Base-by-base conservation (phyloP, 305 asterid species). In the Fraxinus greggii region DNA sequence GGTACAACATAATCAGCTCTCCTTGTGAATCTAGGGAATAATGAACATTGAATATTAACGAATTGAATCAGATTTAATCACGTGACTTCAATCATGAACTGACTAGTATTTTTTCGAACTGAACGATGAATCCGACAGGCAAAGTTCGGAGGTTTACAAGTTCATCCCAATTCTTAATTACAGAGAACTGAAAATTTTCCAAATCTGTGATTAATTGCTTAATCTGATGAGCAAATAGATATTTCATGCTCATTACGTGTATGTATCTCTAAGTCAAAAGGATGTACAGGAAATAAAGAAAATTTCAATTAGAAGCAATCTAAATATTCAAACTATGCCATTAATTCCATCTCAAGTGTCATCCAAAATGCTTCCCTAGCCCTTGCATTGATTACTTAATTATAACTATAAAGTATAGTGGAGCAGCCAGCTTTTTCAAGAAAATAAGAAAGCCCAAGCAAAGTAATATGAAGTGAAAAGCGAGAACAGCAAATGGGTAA, bases 321-420 rank as follows among this genome's bases (percentile, higher is more conserved):
- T 51, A 15, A 48, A 32, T n/a, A 72, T 81, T 45, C 82, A 45
- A 73, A 61, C 7, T 73, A 73, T 48, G 36, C 63, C 26, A 72
- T 61, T 45, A 24, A 9, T 40, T 36, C 40, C 29, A 26, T 48
- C 59, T 54, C 61, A 33, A 21, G 26, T 32, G 75, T 31, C 26
- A n/a, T 31, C 24, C 40, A 83, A 51, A 79, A 81, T 24, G 28
- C 63, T 9, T 63, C 33, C 29, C 26, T 23, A 40, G 67, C 67
- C 67, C 12, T 56, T 19, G 67, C 67, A 56, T 56, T 19, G 7
- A 3, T 21, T 24, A 63, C 72, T 24, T 63, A 24, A 9, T 21
- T 63, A 63, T 15, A 65, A 7, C 29, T 6, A 77, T 29, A 63
- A 59, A 32, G 8, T 38, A 75, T 19, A 77, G 38, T 9, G 29